Evolutionary conservation across 768 basidiomycete genomes (phyloP).

Genomic region (Mycena maculata): DNA sequence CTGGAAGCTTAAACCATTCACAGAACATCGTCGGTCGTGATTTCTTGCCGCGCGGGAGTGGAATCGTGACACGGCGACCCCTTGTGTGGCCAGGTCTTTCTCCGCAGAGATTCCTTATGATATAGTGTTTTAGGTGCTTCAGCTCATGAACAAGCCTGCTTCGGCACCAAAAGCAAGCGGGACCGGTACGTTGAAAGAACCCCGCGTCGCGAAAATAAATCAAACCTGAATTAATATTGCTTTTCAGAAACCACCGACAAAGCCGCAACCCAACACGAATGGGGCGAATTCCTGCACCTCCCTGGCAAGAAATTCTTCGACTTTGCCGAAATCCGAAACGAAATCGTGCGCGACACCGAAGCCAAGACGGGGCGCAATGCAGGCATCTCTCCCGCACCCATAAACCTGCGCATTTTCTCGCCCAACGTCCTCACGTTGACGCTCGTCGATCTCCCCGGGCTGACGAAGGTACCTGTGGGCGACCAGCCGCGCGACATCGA

Average conservation of each 20-base stretch:
- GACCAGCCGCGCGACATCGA: slow-evolving; percentile 98
- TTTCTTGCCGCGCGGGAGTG: slow-evolving; percentile 98
- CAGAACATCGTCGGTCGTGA: slow-evolving; percentile 98
- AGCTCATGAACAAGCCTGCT: slow-evolving; percentile 90
- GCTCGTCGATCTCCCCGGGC: slow-evolving; percentile 95
- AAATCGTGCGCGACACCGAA: slow-evolving; percentile 97
- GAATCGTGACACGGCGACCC: slow-evolving; percentile 97
- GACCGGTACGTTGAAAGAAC: slow-evolving; percentile 52
- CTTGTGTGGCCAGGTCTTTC: slow-evolving; percentile 81
- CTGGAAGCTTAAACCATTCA: slow-evolving; percentile 25
- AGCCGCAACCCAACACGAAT: slow-evolving; percentile 91
- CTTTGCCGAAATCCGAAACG: slow-evolving; percentile 95
- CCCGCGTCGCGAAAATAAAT: slow-evolving; percentile 14
- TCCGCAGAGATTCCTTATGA: no score
- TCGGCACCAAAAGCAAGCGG: slow-evolving; percentile 44
- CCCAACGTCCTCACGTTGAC: slow-evolving; percentile 98
- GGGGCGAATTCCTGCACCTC: slow-evolving; percentile 98
- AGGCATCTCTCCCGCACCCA: slow-evolving; percentile 96
- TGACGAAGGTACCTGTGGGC: slow-evolving; percentile 95
- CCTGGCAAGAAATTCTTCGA: slow-evolving; percentile 98
- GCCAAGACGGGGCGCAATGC: slow-evolving; percentile 99
- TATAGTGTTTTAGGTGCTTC: slow-evolving; percentile 93
- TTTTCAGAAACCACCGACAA: slow-evolving; percentile 70
- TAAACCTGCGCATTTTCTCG: slow-evolving; percentile 97
- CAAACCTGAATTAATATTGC: slow-evolving; percentile 35